phyloP scores from a whole-genome alignment of 345 rosid species.

The Citrus hindsii region DNA sequence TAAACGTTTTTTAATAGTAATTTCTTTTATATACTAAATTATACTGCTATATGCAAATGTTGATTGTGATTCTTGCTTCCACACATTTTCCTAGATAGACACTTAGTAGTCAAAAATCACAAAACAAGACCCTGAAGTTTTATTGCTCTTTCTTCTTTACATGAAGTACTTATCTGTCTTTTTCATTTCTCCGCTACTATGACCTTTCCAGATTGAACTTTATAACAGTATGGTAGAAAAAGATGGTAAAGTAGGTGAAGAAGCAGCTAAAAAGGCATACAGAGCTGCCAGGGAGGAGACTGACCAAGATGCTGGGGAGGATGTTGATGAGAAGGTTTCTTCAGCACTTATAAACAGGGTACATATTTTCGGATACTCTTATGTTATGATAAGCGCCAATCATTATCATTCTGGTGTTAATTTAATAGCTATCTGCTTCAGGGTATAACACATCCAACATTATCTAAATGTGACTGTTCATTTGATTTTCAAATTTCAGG shows the following conservation, averaged over 20 bases:
- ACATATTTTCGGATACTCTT: constrained; percentile 14
- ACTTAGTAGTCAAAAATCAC: background rate
- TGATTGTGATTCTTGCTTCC: background rate
- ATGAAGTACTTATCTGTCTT: background rate
- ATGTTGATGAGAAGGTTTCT: constrained; percentile 70
- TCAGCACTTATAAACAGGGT: constrained; percentile 79
- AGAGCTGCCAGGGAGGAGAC: constrained; percentile 85
- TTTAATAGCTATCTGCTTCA: background rate
- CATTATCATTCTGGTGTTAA: too few relatives aligned
- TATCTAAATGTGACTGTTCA: background rate
- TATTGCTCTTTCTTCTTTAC: background rate
- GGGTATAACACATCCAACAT: background rate
- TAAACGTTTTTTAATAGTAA: background rate
- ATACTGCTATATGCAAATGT: background rate
- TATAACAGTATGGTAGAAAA: constrained; percentile 90
- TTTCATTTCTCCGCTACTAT: constrained; percentile 1
- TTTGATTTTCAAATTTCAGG: constrained; percentile 43
- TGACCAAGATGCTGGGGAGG: constrained; percentile 57
- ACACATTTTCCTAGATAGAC: background rate
- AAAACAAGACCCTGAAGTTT: background rate
- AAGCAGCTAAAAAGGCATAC: constrained; percentile 76
- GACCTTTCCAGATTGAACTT: constrained; percentile 56
- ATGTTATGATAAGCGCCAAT: background rate
- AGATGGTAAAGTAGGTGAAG: constrained; percentile 79
- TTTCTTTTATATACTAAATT: background rate